Evolutionary conservation across 75 land plant genomes (phyloP).

Genomic region (Isoetes taiwanensis): DNA sequence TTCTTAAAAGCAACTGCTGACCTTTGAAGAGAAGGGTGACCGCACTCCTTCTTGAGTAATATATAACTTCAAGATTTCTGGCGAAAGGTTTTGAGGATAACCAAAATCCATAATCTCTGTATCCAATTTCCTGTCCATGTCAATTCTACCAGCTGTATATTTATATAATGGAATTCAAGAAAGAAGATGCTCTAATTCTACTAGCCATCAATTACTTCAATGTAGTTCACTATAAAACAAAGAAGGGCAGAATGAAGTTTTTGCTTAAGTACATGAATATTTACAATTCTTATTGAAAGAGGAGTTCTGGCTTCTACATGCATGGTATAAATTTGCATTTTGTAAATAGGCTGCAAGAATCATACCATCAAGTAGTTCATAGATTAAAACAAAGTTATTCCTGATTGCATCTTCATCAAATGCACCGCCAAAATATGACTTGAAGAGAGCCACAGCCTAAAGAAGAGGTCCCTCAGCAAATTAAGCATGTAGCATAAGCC

Average conservation of each 20-base stretch:
- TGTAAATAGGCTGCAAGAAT: no score
- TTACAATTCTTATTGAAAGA: no score
- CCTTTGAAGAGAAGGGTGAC: slow-evolving; percentile 99
- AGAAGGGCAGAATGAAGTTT: no score
- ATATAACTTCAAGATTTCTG: slow-evolving; percentile 93
- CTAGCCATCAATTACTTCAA: neutral
- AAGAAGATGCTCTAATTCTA: neutral
- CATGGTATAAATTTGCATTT: no score
- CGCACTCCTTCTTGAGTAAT: slow-evolving; percentile 98
- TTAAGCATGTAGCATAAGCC: neutral
- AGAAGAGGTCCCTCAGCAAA: neutral
- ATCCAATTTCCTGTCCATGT: no score
- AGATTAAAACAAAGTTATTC: slow-evolving; percentile 96
- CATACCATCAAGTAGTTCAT: slow-evolving; percentile 98
- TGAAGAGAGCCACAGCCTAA: slow-evolving; percentile 90
- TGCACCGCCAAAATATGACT: slow-evolving; percentile 96
- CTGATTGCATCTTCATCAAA: slow-evolving; percentile 99
- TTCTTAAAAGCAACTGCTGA: no score
- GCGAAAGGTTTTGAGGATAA: slow-evolving; percentile 97
- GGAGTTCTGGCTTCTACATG: no score
- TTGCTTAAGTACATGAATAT: no score
- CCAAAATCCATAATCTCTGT: slow-evolving; percentile 99
- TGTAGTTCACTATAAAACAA: no score
- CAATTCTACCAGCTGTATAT: no score
- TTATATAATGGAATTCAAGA: no score